Evolutionary conservation across 2,329 filamentous ascomycete species (phyloP).

Genomic region (Westerdykella sp.): DNA sequence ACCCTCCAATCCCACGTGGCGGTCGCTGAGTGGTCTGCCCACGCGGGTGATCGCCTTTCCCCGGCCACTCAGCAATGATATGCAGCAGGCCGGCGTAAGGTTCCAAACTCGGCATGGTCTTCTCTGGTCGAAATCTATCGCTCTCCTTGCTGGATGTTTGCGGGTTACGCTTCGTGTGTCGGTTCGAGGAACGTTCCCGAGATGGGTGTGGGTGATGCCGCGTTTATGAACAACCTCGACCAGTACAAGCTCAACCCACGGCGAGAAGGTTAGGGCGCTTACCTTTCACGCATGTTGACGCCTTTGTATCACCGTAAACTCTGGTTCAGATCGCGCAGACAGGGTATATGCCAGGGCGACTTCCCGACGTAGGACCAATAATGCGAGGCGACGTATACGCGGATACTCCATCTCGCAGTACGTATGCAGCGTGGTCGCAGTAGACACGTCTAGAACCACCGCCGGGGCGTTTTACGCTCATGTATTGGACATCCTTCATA

Average conservation of each 20-base stretch:
- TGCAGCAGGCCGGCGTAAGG: constrained; percentile 12
- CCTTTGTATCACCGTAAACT: constrained; percentile 26
- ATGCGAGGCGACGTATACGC: constrained; percentile 16
- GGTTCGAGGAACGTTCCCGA: not conserved
- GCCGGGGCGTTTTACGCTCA: constrained; percentile 13
- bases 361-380: constrained; percentile 20
- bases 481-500: constrained; percentile 28
- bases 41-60: constrained; percentile 30
- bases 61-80: constrained; percentile 12
- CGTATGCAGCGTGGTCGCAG: constrained; percentile 12
- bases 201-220: constrained; percentile 15
- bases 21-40: constrained; percentile 38
- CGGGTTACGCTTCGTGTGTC: not conserved
- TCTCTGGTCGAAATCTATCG: not conserved
- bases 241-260: constrained; percentile 9
- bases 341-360: constrained; percentile 13
- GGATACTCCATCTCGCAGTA: constrained; percentile 5
- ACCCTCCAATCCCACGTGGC: constrained; percentile 34
- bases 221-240: constrained; percentile 18
- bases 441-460: constrained; percentile 6
- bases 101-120: constrained; percentile 4
- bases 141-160: not conserved
- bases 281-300: constrained; percentile 18
- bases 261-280: constrained; percentile 32
- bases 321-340: constrained; percentile 15